Percentiles rank a stretch among this genome's conserved stretches.
Conservation (phyloP, 495 filamentous ascomycete species). For the Hapsidospora chrysogenum region DNA sequence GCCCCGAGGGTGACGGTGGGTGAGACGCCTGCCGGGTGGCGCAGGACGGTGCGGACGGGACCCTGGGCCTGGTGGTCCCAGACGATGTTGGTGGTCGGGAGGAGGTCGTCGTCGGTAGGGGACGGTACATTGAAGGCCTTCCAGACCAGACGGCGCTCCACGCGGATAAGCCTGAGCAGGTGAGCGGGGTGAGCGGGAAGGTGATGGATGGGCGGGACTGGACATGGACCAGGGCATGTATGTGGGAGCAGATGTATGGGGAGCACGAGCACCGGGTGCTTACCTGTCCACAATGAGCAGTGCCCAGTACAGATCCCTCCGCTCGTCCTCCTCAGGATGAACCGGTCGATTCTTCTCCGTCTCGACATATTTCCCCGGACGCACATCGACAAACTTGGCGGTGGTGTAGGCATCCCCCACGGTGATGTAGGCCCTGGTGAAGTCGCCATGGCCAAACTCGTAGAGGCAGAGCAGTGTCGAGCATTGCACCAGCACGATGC, state of each 20-base stretch:
- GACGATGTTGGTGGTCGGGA: not conserved
- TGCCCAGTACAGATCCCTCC: conserved; percentile 14
- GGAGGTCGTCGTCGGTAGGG: not conserved
- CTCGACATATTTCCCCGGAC: conserved; percentile 8
- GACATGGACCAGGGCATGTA: no score
- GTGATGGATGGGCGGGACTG: no score
- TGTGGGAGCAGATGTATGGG: not conserved
- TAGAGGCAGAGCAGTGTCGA: conserved; percentile 14
- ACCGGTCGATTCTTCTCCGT: conserved; percentile 6
- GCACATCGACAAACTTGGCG: conserved; percentile 7
- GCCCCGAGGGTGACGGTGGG: not conserved
- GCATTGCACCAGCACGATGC: conserved; percentile 12
- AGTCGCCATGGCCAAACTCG: conserved; percentile 16
- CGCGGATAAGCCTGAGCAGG: not conserved
- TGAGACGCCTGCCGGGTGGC: not conserved
- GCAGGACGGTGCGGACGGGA: not conserved
- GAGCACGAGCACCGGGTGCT: conserved; percentile 4
- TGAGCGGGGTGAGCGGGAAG: no score
- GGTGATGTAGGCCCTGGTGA: conserved; percentile 12
- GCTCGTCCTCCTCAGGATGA: conserved; percentile 12
- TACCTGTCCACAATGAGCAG: conserved; percentile 18
- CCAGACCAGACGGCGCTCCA: not conserved
- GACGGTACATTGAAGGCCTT: not conserved
- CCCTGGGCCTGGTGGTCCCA: not conserved
- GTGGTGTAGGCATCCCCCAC: conserved; percentile 10